A percentile compares a stretch with the other conserved stretches of the same genome.
phyloP scores from a whole-genome alignment of 768 basidiomycete species.

The Suillus americanus region DNA sequence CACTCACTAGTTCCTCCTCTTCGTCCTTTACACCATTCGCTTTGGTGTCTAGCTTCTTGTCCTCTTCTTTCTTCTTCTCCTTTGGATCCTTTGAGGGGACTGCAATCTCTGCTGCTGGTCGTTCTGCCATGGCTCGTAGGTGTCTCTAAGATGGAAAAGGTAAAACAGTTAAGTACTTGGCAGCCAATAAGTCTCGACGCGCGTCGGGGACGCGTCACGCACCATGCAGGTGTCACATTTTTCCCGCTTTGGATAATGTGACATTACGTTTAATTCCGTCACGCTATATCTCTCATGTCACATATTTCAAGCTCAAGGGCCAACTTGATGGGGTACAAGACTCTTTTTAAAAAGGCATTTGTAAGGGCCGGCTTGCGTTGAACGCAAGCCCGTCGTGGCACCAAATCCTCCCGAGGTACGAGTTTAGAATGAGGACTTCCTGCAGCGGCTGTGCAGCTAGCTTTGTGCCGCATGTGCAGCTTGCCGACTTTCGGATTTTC shows the following conservation, averaged over 20 bases:
- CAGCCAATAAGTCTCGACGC: slow-evolving; percentile 13
- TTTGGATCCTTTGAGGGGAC: slow-evolving; percentile 76
- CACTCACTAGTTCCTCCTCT: slow-evolving; percentile 72
- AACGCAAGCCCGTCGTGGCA: no score
- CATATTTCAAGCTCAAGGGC: no score
- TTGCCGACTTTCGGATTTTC: no score
- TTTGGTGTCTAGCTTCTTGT: slow-evolving; percentile 47
- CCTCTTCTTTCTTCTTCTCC: slow-evolving; percentile 56
- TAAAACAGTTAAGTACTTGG: slow-evolving; percentile 30
- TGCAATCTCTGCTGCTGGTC: slow-evolving; percentile 56
- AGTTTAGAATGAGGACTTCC: no score
- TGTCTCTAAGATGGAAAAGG: slow-evolving; percentile 18
- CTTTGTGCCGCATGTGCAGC: no score
- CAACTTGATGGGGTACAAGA: no score
- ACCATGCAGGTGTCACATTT: neutral
- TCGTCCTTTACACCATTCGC: slow-evolving; percentile 55
- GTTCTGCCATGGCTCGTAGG: slow-evolving; percentile 48
- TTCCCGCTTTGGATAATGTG: neutral
- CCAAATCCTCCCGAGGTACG: no score
- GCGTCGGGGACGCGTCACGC: slow-evolving; percentile 6
- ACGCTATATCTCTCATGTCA: neutral
- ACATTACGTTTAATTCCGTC: neutral
- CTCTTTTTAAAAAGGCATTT: no score
- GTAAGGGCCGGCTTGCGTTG: no score
- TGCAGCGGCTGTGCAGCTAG: no score